Conservation (phyloP, 208 protist species). For the Naegleria fowleri region DNA sequence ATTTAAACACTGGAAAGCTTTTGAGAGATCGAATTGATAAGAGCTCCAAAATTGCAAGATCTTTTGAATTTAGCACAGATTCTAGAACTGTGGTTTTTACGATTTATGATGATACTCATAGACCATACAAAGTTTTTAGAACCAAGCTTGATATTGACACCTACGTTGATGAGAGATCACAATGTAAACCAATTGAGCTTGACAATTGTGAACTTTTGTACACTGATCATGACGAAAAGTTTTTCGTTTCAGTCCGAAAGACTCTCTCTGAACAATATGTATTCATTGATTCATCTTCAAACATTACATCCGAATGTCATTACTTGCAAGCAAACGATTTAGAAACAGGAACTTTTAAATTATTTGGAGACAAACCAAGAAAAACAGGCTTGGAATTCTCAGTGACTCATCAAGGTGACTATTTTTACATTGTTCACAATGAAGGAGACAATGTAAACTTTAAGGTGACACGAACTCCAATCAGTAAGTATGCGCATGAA, state of each 20-base stretch:
- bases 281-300: background rate
- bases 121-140: background rate
- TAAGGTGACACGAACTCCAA: background rate
- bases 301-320: background rate
- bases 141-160: background rate
- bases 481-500: background rate
- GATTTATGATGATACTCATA: background rate
- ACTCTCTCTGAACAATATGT: background rate
- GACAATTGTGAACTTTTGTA: background rate
- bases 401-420: background rate
- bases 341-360: background rate
- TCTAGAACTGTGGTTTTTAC: background rate
- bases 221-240: background rate
- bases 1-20: background rate
- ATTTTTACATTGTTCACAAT: conserved; percentile 11
- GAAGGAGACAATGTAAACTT: background rate
- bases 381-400: background rate
- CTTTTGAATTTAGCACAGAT: background rate
- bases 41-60: background rate
- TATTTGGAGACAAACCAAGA: background rate
- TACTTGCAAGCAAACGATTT: background rate
- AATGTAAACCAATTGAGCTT: background rate
- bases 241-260: background rate
- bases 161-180: background rate
- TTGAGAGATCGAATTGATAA: background rate